Evolutionary conservation across 225 moss, liverwort and hornwort genomes (phyloP).

Genomic region (Thuidium tamariscinum): DNA sequence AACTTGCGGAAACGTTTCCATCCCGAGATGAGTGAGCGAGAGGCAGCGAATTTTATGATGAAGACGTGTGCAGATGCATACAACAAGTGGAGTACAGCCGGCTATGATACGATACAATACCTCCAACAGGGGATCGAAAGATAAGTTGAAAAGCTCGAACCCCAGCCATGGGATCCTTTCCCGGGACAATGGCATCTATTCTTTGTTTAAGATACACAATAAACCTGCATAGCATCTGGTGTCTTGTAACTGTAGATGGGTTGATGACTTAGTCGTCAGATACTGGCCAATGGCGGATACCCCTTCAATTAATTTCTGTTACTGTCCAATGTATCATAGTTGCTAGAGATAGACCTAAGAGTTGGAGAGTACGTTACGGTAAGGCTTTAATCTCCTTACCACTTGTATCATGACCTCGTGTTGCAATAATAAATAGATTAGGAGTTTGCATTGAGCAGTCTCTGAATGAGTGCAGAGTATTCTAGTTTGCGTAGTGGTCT

Average conservation of each 20-base stretch:
- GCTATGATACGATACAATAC: slow-evolving; percentile 83
- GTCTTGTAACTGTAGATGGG: background rate
- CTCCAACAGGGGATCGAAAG: slow-evolving; percentile 84
- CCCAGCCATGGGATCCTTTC: background rate
- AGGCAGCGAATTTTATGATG: slow-evolving; percentile 91
- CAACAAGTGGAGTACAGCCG: slow-evolving; percentile 88
- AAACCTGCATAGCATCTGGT: background rate
- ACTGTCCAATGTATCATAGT: slow-evolving; percentile 14
- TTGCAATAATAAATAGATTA: background rate
- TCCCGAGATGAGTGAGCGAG: slow-evolving; percentile 86
- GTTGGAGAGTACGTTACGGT: background rate
- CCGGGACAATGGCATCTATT: background rate
- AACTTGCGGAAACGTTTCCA: slow-evolving; percentile 76
- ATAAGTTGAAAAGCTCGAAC: slow-evolving; percentile 1
- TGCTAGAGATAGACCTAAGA: background rate
- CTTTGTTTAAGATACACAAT: slow-evolving; percentile 8
- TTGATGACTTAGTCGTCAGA: background rate
- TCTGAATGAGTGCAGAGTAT: background rate
- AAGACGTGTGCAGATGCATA: slow-evolving; percentile 91
- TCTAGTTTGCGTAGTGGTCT: background rate
- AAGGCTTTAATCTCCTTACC: background rate
- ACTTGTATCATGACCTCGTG: slow-evolving; percentile 2
- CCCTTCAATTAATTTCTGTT: background rate
- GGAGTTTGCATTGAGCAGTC: background rate
- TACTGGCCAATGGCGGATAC: background rate